phyloP scores from a whole-genome alignment of 345 rosid genomes.

The Xanthoceras sorbifolium region DNA sequence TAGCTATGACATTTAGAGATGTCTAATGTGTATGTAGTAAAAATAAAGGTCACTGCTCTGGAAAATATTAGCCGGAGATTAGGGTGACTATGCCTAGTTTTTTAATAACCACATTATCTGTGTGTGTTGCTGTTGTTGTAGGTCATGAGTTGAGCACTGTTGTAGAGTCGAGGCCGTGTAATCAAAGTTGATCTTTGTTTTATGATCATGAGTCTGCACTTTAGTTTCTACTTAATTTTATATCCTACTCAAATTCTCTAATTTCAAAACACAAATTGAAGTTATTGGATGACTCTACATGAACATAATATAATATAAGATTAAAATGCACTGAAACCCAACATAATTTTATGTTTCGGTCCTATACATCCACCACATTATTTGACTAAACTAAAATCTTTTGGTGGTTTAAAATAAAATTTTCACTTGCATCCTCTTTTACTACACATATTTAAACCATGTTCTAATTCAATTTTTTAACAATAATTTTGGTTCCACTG shows the following conservation, averaged over 20 bases:
- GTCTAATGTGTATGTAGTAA: not conserved
- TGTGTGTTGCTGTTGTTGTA: not conserved
- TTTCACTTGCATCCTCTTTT: too few species aligned
- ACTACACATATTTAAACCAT: too few species aligned
- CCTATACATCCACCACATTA: too few species aligned
- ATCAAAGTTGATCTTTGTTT: not conserved
- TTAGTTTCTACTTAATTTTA: not conserved
- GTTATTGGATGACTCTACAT: too few species aligned
- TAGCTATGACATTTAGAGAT: not conserved
- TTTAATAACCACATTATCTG: conserved; percentile 19
- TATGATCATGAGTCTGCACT: not conserved
- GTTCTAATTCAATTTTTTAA: too few species aligned
- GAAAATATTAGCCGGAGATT: conserved; percentile 5
- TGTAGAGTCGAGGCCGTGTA: not conserved
- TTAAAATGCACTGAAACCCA: too few species aligned
- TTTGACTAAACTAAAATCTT: too few species aligned
- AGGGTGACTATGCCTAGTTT: not conserved
- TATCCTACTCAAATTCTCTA: not conserved
- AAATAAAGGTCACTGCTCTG: conserved; percentile 13
- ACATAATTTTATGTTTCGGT: too few species aligned
- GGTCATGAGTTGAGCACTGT: not conserved
- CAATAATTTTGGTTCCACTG: too few species aligned
- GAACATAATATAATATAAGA: too few species aligned
- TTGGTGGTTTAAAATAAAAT: too few species aligned
- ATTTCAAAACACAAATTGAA: not conserved